These are phyloP conservation scores for Lichtheimia ramosa DNA, from an alignment of 371 early-diverging fungal species.

Conservation along the genomic window DNA sequence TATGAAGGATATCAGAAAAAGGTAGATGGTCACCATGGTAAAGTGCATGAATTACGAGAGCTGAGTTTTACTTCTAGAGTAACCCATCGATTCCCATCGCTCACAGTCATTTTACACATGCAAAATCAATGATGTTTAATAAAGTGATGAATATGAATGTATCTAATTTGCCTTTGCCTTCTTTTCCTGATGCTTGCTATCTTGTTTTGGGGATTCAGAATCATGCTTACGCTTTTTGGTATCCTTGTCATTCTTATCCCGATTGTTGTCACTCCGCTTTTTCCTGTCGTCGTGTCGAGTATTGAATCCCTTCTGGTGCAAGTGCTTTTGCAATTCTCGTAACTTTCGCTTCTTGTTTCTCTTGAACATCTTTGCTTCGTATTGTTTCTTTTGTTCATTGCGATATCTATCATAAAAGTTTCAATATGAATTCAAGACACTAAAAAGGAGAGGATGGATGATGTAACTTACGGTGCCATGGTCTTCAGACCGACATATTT, in stretches of 20 bases:
- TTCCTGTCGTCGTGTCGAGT: not conserved
- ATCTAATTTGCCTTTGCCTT: no score
- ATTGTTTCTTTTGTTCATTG: not conserved
- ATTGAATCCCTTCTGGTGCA: constrained; percentile 5
- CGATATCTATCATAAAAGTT: constrained; percentile 13
- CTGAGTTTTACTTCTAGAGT: no score
- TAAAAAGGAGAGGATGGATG: not conserved
- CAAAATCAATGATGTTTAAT: no score
- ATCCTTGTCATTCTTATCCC: not conserved
- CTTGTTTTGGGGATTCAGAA: no score
- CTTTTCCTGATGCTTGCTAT: no score
- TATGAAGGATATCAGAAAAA: no score
- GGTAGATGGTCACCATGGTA: no score
- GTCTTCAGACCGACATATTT: constrained; percentile 81
- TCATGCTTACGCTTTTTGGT: not conserved
- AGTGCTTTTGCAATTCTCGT: constrained; percentile 8
- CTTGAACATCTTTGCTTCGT: constrained; percentile 9
- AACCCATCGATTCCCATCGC: no score
- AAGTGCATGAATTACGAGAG: no score
- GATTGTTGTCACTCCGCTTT: not conserved
- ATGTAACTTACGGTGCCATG: constrained; percentile 78
- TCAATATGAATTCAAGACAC: not conserved
- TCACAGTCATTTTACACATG: no score
- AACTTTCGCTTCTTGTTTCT: not conserved
- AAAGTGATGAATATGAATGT: no score